phyloP scores from a whole-genome alignment of 306 rosid species.

The Ochetophila trinervis region DNA sequence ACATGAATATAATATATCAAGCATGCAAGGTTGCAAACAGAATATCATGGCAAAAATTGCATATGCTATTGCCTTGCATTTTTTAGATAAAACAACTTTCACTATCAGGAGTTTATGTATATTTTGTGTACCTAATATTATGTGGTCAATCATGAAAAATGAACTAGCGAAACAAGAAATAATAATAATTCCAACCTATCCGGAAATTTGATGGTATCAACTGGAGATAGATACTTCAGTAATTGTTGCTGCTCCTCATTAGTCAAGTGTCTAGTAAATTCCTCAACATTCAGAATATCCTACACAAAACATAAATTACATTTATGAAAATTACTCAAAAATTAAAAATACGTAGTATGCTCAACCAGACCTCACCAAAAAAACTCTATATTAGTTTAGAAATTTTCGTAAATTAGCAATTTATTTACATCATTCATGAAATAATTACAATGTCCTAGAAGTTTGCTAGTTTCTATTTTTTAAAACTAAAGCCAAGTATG shows the following conservation, averaged over 20 bases:
- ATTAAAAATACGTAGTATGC: constrained; percentile 8
- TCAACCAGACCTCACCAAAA: neutral
- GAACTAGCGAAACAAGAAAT: constrained; percentile 7
- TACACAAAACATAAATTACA: constrained; percentile 37
- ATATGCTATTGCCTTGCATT: constrained; percentile 2
- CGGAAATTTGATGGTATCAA: constrained; percentile 67
- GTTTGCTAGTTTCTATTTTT: neutral
- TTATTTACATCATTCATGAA: neutral
- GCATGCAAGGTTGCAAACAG: constrained; percentile 2
- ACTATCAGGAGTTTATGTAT: neutral
- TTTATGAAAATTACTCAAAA: constrained; percentile 24
- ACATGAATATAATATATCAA: neutral
- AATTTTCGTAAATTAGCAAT: neutral
- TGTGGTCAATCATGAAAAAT: constrained; percentile 9
- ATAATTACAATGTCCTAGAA: neutral
- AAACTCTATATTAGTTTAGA: constrained; percentile 1
- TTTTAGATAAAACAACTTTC: constrained; percentile 6
- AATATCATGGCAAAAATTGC: neutral
- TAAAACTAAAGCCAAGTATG: neutral
- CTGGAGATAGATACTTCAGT: constrained; percentile 69
- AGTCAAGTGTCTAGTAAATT: constrained; percentile 69
- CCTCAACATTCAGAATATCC: constrained; percentile 78
- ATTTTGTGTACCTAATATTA: neutral
- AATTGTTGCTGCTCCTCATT: constrained; percentile 85
- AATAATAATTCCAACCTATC: constrained; percentile 58